Evolutionary conservation across 2,329 filamentous ascomycete genomes (phyloP), one percentile per base, ranked within the genome.

Genomic region (Fusarium chuoi): DNA sequence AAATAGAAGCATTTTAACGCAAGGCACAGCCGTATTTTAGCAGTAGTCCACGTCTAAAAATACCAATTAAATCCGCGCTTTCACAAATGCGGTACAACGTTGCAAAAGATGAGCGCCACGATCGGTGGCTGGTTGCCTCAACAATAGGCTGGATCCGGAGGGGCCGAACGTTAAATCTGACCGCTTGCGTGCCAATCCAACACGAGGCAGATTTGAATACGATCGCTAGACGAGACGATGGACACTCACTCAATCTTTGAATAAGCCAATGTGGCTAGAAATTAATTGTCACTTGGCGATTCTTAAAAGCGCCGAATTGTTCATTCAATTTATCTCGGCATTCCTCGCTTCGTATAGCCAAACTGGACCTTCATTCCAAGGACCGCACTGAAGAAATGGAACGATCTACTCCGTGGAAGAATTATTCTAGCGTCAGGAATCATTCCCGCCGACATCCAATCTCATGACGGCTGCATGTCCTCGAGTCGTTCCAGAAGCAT

Each of bases 391-490:
- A 24, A 7, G 2, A 36, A 20, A 36, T 38, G 7, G 33, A 38
- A 54, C 24, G 15, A n/a, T 54, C 7, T 15, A 6, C 14, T 28
- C 10, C 20, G 17, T n/a, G 13, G 6, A 26, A 54, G n/a, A 46
- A 26, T 4, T 36, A 5, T 20, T 57, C 26, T 30, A 45, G 42
- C 12, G 9, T 38, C 4, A 18, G 15, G 18, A 12, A 10, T 22
- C 60, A 46, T 39, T 44, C 26, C 15, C 7, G 1, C 41, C 54
- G 14, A 58, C 14, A 13, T 73, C 61, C n/a, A 62, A 26, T 46
- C 59, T 70, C 72, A 75, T 75, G 1, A 68, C 61, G n/a, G 73
- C 73, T 3, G 55, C 70, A 12, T 66, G 59, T 1, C 46, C 69
- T 20, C 48, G 55, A 3, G 14, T 42, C 1, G 24, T 20, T 10